A percentile compares a stretch with the other conserved stretches of the same genome.
These are phyloP conservation scores for Thermochaetoides dissita DNA, from an alignment of 2,329 filamentous ascomycete genomes.

Conservation along the genomic window DNA sequence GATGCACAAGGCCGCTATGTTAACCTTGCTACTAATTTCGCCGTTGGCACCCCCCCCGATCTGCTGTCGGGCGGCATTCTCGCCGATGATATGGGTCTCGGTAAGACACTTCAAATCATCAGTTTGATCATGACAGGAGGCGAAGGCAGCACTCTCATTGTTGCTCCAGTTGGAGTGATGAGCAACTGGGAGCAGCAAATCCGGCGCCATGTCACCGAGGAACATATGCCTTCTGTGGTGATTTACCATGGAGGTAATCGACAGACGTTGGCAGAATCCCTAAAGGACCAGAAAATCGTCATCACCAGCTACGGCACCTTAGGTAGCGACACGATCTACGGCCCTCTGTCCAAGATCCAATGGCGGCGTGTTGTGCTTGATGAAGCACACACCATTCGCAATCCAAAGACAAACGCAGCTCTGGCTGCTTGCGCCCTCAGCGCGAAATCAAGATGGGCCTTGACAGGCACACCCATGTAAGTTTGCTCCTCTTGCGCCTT, in stretches of 20 bases:
- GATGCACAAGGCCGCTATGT: constrained; percentile 33
- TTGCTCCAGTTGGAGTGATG: constrained; percentile 75
- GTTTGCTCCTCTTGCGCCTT: constrained; percentile 10
- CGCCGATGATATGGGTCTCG: constrained; percentile 85
- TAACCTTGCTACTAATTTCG: constrained; percentile 61
- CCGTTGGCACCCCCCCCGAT: constrained; percentile 39
- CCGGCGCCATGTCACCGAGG: constrained; percentile 50
- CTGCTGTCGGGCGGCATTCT: constrained; percentile 72
- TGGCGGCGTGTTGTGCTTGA: constrained; percentile 75
- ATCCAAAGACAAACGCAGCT: constrained; percentile 58
- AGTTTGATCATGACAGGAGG: constrained; percentile 53
- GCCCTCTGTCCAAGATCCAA: constrained; percentile 33
- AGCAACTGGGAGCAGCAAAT: constrained; percentile 82
- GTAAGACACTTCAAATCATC: constrained; percentile 79
- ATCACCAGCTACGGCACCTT: constrained; percentile 76
- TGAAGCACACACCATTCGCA: constrained; percentile 72
- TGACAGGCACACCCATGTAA: constrained; percentile 68
- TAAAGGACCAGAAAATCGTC: constrained; percentile 58
- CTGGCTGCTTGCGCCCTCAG: constrained; percentile 52
- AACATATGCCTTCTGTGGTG: constrained; percentile 51
- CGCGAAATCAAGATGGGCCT: constrained; percentile 62
- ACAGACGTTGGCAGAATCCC: constrained; percentile 36
- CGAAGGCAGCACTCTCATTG: constrained; percentile 56
- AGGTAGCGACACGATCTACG: constrained; percentile 42
- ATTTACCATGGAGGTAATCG: constrained; percentile 60